Base-by-base conservation (phyloP, 192 early-diverging fungal species). In the Umbelopsis sp. region DNA sequence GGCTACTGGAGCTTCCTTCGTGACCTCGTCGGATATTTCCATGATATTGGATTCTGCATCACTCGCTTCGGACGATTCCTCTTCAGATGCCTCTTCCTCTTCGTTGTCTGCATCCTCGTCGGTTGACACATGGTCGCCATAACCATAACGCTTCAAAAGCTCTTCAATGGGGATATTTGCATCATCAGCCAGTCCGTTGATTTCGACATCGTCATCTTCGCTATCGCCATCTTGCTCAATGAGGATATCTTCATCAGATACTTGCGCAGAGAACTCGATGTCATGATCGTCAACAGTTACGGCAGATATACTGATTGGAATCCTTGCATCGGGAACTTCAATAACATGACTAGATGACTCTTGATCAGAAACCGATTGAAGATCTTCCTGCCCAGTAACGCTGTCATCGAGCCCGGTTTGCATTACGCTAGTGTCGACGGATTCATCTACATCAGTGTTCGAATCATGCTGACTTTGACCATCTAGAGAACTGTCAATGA, bases 81-180 rank as follows among this genome's bases (percentile, higher is more conserved):
- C 53, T 11, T 74, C 71, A 20, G 69, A 65, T 9, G 66, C 69
- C 17, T 79, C 70, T 8, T 74, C 59, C 14, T 73, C 44, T 45
- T 73, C 49, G 29, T 84, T 66, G 14, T 74, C 73, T 31, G 45
- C 71, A 44, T 53, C 51, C 22, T 56, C 45, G 0, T 71, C 69
- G 56, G 69, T 71, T 1, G 31, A 50, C 3, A 4, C n/a, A 11
- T 56, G 34, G 26, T 36, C 29, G 1, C 31, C 14, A 38, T 65
- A 74, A 20, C 77, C 70, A 51, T 77, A 84, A 9, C 81, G 70
- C 53, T 75, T 84, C 22, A 73, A 10, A 6, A 74, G 56, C 52
- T 69, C 75, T 49, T 79, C 80, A n/a, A 78, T 78, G 9, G 70
- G 71, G 16, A 76, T 29, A 3, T 66, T 65, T 10, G 56, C 24